Evolutionary conservation across 1,284 basidiomycete genomes (phyloP).

Genomic region (Boletus smithii): DNA sequence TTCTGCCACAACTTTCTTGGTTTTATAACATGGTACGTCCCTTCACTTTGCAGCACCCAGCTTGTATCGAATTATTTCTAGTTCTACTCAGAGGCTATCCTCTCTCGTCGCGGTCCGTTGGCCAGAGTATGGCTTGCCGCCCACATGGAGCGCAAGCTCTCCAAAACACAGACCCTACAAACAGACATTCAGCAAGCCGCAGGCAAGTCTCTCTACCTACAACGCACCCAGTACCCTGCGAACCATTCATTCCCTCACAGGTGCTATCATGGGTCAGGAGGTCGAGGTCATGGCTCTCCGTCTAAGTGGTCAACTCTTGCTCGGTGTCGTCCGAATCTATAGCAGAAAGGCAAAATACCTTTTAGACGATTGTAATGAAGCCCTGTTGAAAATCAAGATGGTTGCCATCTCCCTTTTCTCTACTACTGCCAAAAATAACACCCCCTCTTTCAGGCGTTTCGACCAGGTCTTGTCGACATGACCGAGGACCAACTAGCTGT

Average conservation of each 20-base stretch:
- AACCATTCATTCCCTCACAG: slow-evolving; percentile 45
- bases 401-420: slow-evolving; percentile 39
- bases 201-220: slow-evolving; percentile 48
- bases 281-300: slow-evolving; percentile 89
- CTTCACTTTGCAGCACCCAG: background rate
- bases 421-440: slow-evolving; percentile 4
- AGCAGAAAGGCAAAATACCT: slow-evolving; percentile 97
- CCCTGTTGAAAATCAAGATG: slow-evolving; percentile 93
- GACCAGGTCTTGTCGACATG: slow-evolving; percentile 91
- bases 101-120: slow-evolving; percentile 89
- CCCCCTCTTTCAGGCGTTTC: slow-evolving; percentile 67
- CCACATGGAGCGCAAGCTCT: slow-evolving; percentile 97
- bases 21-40: slow-evolving; percentile 32
- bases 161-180: slow-evolving; percentile 90
- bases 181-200: slow-evolving; percentile 94
- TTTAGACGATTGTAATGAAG: slow-evolving; percentile 96
- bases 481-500: slow-evolving; percentile 90
- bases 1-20: too few relatives aligned
- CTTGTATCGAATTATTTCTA: slow-evolving; percentile 24
- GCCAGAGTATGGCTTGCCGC: slow-evolving; percentile 98
- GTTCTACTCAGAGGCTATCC: slow-evolving; percentile 92
- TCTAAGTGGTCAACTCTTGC: slow-evolving; percentile 89
- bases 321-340: slow-evolving; percentile 97
- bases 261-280: slow-evolving; percentile 87
- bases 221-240: background rate